Conservation (phyloP, 2,329 filamentous ascomycete species). For the Paecilomyces sp. region DNA sequence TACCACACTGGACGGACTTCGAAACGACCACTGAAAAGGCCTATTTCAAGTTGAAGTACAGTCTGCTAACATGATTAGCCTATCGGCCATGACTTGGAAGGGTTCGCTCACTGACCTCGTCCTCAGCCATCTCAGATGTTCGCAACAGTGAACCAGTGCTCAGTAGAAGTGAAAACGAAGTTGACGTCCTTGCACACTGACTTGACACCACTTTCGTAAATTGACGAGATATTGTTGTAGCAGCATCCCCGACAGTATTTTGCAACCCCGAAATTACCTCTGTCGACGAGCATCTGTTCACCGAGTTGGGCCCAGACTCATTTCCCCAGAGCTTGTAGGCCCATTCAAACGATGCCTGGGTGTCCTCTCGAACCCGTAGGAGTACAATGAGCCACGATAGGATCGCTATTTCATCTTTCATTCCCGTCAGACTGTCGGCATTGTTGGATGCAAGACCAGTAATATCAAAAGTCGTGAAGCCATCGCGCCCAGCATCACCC, state of each 20-base stretch:
- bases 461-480: conserved; percentile 5
- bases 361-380: conserved; percentile 35
- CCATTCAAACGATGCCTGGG: conserved; percentile 34
- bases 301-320: not conserved
- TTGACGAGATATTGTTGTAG: not conserved
- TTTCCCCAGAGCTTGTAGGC: conserved; percentile 16
- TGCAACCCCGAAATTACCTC: not conserved
- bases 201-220: not conserved
- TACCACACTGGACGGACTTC: conserved; percentile 37
- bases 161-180: not conserved
- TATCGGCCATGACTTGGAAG: not conserved
- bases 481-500: not conserved
- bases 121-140: not conserved
- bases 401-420: conserved; percentile 37
- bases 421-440: conserved; percentile 19
- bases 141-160: not conserved
- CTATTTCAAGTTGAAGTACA: not conserved
- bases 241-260: not conserved
- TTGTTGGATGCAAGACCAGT: conserved; percentile 17
- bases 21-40: conserved; percentile 8
- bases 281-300: not conserved
- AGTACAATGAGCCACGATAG: conserved; percentile 41
- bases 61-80: not conserved
- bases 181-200: not conserved
- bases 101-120: not conserved